Evolutionary conservation across 257 asterid genomes (phyloP), one percentile per base, ranked within the genome.

Genomic region (Nicotiana benthamiana): DNA sequence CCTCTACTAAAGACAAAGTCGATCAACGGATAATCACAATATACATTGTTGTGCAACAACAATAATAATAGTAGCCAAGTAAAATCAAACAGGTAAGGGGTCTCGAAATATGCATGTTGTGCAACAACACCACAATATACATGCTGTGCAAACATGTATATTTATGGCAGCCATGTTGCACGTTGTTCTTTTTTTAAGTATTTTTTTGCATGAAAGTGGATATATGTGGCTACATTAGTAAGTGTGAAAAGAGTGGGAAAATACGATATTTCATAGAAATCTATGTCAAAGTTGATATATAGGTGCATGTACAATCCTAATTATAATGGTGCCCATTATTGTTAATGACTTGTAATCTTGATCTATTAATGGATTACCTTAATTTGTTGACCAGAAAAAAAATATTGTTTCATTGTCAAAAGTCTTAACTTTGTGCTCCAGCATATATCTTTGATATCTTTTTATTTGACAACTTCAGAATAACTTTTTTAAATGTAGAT

Each of bases 251-350:
- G 60, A 2, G 1, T 54, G 24, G 57, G 15, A 52, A 52, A 54
- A 17, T 7, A 54, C 61, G 22, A 68, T 30, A 68, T 56, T 36
- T 68, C 6, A 20, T 40, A 70, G 57, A 70, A 40, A 70, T 70
- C 77, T 70, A 20, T 70, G 34, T 70, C 30, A 20, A 15, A 17
- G 9, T 12, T 51, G 54, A 17, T 17, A 16, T 17, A 54, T 20
- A 68, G 77, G 77, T 70, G 77, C 77, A 43, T 70, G 77, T 12
- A 43, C 11, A 40, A 40, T 22, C 77, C 77, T 70, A 70, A 72
- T 70, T 20, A 70, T 72, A 46, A 72, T 46, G 78, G 60, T 24
- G 60, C 13, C 40, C 78, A 72, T 72, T 72, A 72, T 1, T 46
- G 22, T 24, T 72, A 46, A 46, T 72, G 78, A 46, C 78, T 46